Evolutionary conservation across 768 basidiomycete species (phyloP), one percentile per base, ranked within the genome.

Genomic region (Nidularia pulvinata): DNA sequence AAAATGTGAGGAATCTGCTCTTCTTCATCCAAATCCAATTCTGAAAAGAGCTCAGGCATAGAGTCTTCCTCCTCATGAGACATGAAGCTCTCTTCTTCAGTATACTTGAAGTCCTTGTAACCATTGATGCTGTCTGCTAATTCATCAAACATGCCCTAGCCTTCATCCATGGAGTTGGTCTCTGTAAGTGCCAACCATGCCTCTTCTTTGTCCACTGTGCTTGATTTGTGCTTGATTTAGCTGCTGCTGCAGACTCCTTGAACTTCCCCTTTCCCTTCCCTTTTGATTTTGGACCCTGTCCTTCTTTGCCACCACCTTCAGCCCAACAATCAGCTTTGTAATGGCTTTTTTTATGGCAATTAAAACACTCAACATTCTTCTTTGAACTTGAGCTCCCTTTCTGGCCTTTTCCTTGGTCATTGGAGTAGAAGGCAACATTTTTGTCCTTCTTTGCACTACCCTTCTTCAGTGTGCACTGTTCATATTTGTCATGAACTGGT

Each of bases 381-480:
- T 39, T 39, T 39, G 37, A 39, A n/a, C 37, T n/a, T 7, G 37
- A 39, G 37, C 37, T 45, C 32, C 22, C 47, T 36, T 54, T 53
- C 46, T 44, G 36, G 5, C 51, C n/a, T n/a, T n/a, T 9, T 33
- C 25, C 42, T 22, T 51, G 50, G 36, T 54, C 48, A 44, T 50
- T 51, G 56, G 56, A 53, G 46, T 48, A 44, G 52, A 60, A 62
- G 34, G 63, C 59, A 44, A 46, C 47, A 36, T 65, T n/a, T n/a
- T n/a, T n/a, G n/a, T n/a, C n/a, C n/a, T n/a, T n/a, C n/a, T n/a
- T n/a, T n/a, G n/a, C n/a, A n/a, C n/a, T n/a, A n/a, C n/a, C n/a
- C n/a, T n/a, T n/a, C n/a, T n/a, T n/a, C n/a, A n/a, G n/a, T n/a
- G n/a, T n/a, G n/a, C n/a, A n/a, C n/a, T n/a, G n/a, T n/a, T n/a